phyloP scores from a whole-genome alignment of 768 basidiomycete genomes.

The Lanmaoa pseudosensibilis region DNA sequence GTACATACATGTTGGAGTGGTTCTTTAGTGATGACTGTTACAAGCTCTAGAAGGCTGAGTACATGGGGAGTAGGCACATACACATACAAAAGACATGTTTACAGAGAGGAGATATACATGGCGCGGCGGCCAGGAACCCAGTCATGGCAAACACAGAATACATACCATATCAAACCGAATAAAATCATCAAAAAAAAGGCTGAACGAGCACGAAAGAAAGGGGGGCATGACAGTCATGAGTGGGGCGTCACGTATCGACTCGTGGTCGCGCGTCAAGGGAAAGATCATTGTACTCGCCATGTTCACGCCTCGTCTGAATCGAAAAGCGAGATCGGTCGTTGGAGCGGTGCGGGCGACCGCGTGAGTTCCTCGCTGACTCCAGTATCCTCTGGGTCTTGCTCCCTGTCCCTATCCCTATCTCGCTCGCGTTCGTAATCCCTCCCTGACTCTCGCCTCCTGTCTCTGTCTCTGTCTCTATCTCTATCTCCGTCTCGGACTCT shows the following conservation, averaged over 20 bases:
- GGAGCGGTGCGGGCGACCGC: slow-evolving; percentile 30
- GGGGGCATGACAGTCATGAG: background rate
- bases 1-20: background rate
- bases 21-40: background rate
- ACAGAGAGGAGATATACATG: background rate
- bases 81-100: background rate
- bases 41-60: background rate
- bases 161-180: slow-evolving; percentile 6
- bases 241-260: background rate
- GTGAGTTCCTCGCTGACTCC: slow-evolving; percentile 11
- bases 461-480: background rate
- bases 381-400: slow-evolving; percentile 6
- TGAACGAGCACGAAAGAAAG: background rate
- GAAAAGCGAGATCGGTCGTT: slow-evolving; percentile 33
- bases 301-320: slow-evolving; percentile 25
- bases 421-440: background rate
- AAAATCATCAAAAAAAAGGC: background rate
- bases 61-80: background rate
- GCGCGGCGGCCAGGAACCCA: background rate
- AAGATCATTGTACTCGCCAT: background rate
- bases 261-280: background rate
- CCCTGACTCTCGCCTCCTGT: background rate
- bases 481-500: background rate
- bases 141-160: background rate
- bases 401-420: background rate